Percentiles rank a stretch among this genome's conserved stretches.
These are phyloP conservation scores for Cercospora beticola DNA, from an alignment of 2,329 filamentous ascomycete species.

Conservation along the genomic window DNA sequence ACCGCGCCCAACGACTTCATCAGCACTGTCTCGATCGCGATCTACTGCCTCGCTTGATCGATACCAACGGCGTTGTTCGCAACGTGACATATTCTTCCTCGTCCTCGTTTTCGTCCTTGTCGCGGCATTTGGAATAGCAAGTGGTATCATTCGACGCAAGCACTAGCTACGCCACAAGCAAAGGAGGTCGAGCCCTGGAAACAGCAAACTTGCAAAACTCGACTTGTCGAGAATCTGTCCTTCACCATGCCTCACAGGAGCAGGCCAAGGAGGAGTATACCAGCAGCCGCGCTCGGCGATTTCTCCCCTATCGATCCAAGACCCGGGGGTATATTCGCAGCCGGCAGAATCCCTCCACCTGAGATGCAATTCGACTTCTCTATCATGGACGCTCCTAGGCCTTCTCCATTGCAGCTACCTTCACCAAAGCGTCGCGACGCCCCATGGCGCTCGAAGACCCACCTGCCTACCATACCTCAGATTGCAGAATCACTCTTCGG, in stretches of 20 bases:
- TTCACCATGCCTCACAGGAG: neutral
- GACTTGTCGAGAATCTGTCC: neutral
- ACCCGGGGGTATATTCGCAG: neutral
- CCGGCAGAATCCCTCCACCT: neutral
- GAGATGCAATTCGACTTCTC: slow-evolving; percentile 3
- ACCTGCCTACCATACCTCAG: neutral
- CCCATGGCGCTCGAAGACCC: neutral
- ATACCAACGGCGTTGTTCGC: neutral
- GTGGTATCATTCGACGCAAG: neutral
- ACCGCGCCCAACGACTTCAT: neutral
- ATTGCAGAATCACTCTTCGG: neutral
- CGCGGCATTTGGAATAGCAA: slow-evolving; percentile 4
- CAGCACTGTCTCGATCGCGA: neutral
- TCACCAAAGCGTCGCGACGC: neutral
- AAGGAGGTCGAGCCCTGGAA: neutral
- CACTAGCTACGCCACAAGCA: neutral
- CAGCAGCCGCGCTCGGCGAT: slow-evolving; percentile 2
- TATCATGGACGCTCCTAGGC: neutral
- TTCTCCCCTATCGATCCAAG: neutral
- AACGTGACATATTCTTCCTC: neutral
- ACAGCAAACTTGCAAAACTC: neutral
- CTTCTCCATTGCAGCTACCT: slow-evolving; percentile 1
- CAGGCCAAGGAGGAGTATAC: neutral
- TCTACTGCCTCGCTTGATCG: neutral
- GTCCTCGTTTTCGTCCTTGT: neutral